Evolutionary conservation across 495 filamentous ascomycete genomes (phyloP), one percentile per base, ranked within the genome.

Genomic region (Elaphomyces granulatus): DNA sequence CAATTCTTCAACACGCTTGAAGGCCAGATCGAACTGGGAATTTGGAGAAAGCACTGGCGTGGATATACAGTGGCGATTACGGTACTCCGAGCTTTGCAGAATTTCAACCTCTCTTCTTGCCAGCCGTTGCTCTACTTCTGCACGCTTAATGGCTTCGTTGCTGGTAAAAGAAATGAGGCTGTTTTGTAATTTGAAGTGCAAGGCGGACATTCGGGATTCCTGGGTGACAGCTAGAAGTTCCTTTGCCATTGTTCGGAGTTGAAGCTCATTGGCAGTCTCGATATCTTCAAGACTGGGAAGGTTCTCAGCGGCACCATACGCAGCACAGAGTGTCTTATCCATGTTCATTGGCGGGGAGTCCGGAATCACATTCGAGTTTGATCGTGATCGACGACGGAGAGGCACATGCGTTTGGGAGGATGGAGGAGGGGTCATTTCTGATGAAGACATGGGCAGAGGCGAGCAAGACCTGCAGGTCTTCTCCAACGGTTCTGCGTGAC

Each of bases 131-230:
- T 98, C 90, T 8, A 96, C 90, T 26, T 77, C 82, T 42, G 87
- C 84, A 28, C 87, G 75, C 55, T 92, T 87, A 3, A 82, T 70
- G 17, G 86, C 80, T 55, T 94, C 87, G 20, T 79, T 74, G 32
- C 81, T 88, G 50, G 92, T 83, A 37, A 96, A 83, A 36, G 70
- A 78, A 16, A 94, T 71, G 44, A 98, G 70, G 49, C 78, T 85
- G 51, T 90, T 84, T 54, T 95, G 88, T 35, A 98, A 62, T 51
- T 90, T 93, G 65, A 92, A 80, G 53, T 98, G 90, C 17, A 92
- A 78, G 1, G 83, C 79, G 34, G 81, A 80, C 68, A 84, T 83
- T 36, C 85, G 82, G 38, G 75, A 69, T 44, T 82, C 77, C 35
- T 70, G 63, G 4, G 77, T 58, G 4, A 70, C 59, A 8, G 55